These are phyloP conservation scores for Cercospora brassicicola DNA, from an alignment of 2,329 filamentous ascomycete genomes.

Conservation along the genomic window DNA sequence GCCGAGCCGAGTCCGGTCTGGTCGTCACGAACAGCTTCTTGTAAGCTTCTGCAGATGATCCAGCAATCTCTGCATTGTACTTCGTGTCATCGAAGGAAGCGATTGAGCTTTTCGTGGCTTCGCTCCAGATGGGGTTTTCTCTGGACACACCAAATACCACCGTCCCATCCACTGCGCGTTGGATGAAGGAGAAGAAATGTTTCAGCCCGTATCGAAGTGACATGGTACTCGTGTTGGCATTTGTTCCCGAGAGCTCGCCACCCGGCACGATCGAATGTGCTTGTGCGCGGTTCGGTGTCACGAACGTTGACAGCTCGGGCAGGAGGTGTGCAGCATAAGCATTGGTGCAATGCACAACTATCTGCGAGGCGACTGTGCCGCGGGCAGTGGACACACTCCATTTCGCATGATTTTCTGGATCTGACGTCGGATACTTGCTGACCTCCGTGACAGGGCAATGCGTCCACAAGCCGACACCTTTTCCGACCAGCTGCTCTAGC, in stretches of 20 bases:
- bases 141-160: slow-evolving; percentile 48
- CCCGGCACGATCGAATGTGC: slow-evolving; percentile 49
- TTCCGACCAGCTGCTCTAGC: slow-evolving; percentile 41
- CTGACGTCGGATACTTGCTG: slow-evolving; percentile 19
- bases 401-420: slow-evolving; percentile 1
- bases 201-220: slow-evolving; percentile 50
- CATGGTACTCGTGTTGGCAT: slow-evolving; percentile 44
- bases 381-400: slow-evolving; percentile 43
- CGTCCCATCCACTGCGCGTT: slow-evolving; percentile 47
- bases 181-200: slow-evolving; percentile 55
- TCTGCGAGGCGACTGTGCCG: slow-evolving; percentile 36
- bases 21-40: slow-evolving; percentile 39
- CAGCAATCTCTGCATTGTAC: slow-evolving; percentile 45
- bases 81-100: slow-evolving; percentile 44
- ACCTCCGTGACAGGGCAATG: slow-evolving; percentile 44
- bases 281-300: slow-evolving; percentile 49
- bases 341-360: slow-evolving; percentile 46
- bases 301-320: slow-evolving; percentile 39
- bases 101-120: slow-evolving; percentile 25
- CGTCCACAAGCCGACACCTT: slow-evolving; percentile 47
- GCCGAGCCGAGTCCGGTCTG: slow-evolving; percentile 24
- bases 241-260: slow-evolving; percentile 39
- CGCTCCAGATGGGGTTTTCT: slow-evolving; percentile 41
- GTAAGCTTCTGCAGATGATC: slow-evolving; percentile 43
- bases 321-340: slow-evolving; percentile 44